A percentile compares a stretch with the other conserved stretches of the same genome.
Conservation (phyloP, 768 basidiomycete genomes). For the Macrolepiota albuminosa region DNA sequence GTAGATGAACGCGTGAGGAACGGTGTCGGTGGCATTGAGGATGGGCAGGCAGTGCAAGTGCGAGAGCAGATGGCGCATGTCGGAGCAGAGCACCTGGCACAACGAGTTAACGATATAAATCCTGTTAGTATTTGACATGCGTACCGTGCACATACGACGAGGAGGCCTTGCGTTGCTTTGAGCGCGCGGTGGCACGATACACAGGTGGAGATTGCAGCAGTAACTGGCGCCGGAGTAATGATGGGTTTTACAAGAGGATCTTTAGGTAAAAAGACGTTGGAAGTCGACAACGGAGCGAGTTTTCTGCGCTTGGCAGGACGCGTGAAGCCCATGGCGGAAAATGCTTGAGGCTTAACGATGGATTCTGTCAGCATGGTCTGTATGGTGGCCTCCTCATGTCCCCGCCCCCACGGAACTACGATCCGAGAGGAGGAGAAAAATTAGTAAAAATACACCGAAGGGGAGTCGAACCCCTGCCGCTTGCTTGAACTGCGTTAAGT, state of each 20-base stretch:
- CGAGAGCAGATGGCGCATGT: conserved; percentile 43
- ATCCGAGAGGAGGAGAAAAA: background rate
- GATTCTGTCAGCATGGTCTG: conserved; percentile 2
- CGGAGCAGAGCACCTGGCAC: conserved; percentile 30
- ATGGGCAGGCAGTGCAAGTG: conserved; percentile 32
- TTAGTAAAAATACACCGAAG: conserved; percentile 43
- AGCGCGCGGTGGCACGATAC: conserved; percentile 25
- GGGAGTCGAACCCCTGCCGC: conserved; percentile 79
- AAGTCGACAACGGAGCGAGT: conserved; percentile 8
- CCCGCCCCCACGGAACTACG: background rate
- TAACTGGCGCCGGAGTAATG: background rate
- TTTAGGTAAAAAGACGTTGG: background rate
- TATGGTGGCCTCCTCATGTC: conserved; percentile 13
- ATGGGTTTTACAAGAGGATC: background rate
- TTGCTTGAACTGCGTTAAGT: conserved; percentile 28
- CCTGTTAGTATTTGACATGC: background rate
- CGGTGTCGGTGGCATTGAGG: conserved; percentile 34
- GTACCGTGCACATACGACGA: conserved; percentile 24
- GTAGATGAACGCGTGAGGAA: conserved; percentile 34
- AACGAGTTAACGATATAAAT: background rate
- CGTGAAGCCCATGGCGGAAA: conserved; percentile 10
- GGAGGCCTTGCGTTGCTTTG: conserved; percentile 16
- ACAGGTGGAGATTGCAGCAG: conserved; percentile 14
- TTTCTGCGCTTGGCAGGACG: conserved; percentile 27
- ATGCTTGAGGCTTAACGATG: background rate